A percentile compares a stretch with the other conserved stretches of the same genome.
phyloP scores from a whole-genome alignment of 257 asterid species.

The Petunia axillaris region DNA sequence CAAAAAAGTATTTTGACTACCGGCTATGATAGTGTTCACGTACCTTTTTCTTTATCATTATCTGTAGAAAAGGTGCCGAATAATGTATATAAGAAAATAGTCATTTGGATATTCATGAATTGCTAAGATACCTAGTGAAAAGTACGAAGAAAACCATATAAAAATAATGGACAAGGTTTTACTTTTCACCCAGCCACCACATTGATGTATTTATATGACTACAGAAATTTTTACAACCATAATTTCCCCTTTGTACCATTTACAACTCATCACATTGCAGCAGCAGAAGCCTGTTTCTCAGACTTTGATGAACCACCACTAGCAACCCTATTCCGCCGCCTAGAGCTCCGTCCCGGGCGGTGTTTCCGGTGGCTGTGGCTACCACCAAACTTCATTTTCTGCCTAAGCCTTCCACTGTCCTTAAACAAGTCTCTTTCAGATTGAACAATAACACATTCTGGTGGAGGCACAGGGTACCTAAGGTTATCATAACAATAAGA shows the following conservation, averaged over 20 bases:
- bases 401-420: slow-evolving; percentile 61
- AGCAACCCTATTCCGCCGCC: slow-evolving; percentile 30
- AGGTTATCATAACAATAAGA: slow-evolving; percentile 72
- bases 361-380: slow-evolving; percentile 44
- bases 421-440: slow-evolving; percentile 59
- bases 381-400: slow-evolving; percentile 60
- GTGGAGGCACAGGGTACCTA: slow-evolving; percentile 70
- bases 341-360: slow-evolving; percentile 43
- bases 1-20: no score
- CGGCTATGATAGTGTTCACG: neutral
- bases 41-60: neutral
- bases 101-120: neutral
- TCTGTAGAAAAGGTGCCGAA: neutral
- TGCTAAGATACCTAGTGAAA: neutral
- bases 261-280: slow-evolving; percentile 31
- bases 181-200: neutral
- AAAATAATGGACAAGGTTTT: neutral
- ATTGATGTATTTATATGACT: neutral
- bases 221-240: neutral
- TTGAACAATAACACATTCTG: slow-evolving; percentile 71
- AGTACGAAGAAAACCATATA: slow-evolving; percentile 17
- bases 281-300: slow-evolving; percentile 18
- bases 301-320: slow-evolving; percentile 31
- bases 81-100: neutral
- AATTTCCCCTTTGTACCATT: neutral